A percentile compares a stretch with the other conserved stretches of the same genome.
phyloP scores from a whole-genome alignment of 208 protist genomes.

The Leishmania braziliensis region DNA sequence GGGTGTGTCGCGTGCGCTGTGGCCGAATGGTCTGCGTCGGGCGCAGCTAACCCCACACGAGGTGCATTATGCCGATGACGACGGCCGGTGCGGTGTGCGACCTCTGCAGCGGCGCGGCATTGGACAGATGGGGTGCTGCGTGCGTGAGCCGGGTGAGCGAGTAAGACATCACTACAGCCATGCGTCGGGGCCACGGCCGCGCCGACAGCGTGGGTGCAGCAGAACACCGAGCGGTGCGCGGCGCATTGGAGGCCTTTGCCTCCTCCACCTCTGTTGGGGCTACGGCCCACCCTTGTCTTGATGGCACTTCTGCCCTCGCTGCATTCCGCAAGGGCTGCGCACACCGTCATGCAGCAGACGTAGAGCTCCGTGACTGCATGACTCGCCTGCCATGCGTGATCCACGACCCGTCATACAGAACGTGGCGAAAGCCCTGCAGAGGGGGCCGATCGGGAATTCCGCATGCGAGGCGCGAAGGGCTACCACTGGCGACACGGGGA shows the following conservation, averaged over 20 bases:
- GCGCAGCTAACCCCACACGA: no score
- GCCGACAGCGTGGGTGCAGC: not conserved
- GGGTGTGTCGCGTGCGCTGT: no score
- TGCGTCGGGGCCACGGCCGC: no score
- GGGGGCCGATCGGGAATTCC: not conserved
- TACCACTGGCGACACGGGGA: not conserved
- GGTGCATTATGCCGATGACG: no score
- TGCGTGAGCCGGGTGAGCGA: no score
- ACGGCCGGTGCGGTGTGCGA: no score
- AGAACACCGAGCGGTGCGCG: not conserved
- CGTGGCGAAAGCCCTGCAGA: not conserved
- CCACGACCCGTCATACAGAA: not conserved
- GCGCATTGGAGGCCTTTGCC: not conserved
- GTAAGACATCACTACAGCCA: not conserved
- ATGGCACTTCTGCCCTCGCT: not conserved
- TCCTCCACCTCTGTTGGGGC: not conserved
- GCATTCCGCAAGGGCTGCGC: not conserved
- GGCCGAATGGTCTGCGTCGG: no score
- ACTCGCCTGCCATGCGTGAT: not conserved
- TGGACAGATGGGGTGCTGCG: no score
- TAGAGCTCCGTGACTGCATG: not conserved
- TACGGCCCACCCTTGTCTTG: not conserved
- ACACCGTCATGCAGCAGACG: not conserved
- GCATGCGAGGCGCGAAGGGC: not conserved
- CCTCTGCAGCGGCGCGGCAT: no score